Base-by-base conservation (phyloP, 768 basidiomycete species). In the Saitozyma podzolica region DNA sequence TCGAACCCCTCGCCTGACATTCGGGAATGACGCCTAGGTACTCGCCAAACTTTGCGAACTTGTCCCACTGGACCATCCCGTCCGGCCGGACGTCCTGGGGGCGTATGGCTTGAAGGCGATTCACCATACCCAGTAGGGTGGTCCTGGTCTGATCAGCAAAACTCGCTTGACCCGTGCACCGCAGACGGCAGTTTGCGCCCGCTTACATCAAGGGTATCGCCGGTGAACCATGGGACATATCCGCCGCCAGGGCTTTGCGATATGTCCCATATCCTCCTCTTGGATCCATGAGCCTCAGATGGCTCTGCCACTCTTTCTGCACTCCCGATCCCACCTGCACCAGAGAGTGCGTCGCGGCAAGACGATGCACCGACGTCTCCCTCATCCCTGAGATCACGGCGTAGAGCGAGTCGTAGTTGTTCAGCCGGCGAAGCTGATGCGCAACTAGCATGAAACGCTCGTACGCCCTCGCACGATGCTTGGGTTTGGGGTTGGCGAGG, bases 311-410 rank as follows among this genome's bases (percentile, higher is more conserved):
- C 65, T 87, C 86, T 79, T 92, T 92, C 62, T 86, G 68, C 10
- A 87, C 41, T 83, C 84, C 59, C 87, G 88, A n/a, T 85, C 84
- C 8, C 83, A 84, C 75, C 84, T 88, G 20, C 74, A 94, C 88
- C 40, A 85, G 79, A 58, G 89, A 87, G 82, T 90, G 86, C 0
- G 91, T 88, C 68, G 86, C 85, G 68, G 89, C 87, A 8, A 82
- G 67, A 40, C 89, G 89, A 53, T 87, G 84, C 66, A 89, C 87
- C 0, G 89, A 88, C 5, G 92, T 86, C 65, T 86, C 87, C 71
- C 90, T 89, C 80, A 98, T 90, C 6, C 93, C 95, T 39, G 92
- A 90, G n/a, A 97, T 87, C 68, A 97, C 87, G 9, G 93, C 92
- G 50, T 92, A 91, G 58, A 96, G 81, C 0, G 89, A 90, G 41